A percentile compares a stretch with the other conserved stretches of the same genome.
These are phyloP conservation scores for Ilex paraguariensis DNA, from an alignment of 305 asterid species.

Conservation along the genomic window DNA sequence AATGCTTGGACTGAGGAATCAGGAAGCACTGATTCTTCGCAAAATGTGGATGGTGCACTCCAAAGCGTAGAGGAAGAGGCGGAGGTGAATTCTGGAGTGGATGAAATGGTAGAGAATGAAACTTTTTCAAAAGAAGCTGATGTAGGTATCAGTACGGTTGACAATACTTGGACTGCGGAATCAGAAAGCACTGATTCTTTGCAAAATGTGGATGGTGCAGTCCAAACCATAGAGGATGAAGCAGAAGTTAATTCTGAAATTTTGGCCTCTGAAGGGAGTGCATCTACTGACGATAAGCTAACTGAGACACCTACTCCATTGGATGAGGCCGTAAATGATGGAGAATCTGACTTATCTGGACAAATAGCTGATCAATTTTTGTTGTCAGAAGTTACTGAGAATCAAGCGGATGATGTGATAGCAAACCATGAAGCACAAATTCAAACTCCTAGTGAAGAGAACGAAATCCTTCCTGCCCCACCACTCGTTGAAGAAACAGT, in stretches of 20 bases:
- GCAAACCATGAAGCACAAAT: slow-evolving; percentile 26
- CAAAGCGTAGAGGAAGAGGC: slow-evolving; percentile 8
- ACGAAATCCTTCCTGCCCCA: slow-evolving; percentile 9
- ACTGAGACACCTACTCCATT: slow-evolving; percentile 18
- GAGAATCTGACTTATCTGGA: slow-evolving; percentile 25
- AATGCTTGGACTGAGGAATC: slow-evolving; percentile 18
- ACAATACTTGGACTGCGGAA: slow-evolving; percentile 17
- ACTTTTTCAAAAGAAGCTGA: slow-evolving; percentile 15
- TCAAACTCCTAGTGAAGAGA: slow-evolving; percentile 18
- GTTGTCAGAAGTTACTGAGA: slow-evolving; percentile 23
- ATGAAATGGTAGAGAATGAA: background rate
- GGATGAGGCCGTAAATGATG: slow-evolving; percentile 25
- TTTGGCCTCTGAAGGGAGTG: slow-evolving; percentile 16
- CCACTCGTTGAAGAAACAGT: slow-evolving; percentile 34
- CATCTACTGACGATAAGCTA: slow-evolving; percentile 9
- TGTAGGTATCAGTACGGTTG: slow-evolving; percentile 10
- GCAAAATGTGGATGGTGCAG: slow-evolving; percentile 9
- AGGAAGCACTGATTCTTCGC: slow-evolving; percentile 20
- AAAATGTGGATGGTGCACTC: slow-evolving; percentile 7
- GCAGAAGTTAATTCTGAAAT: slow-evolving; percentile 19
- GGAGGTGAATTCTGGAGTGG: slow-evolving; percentile 18
- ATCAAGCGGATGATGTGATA: slow-evolving; percentile 21
- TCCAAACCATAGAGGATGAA: slow-evolving; percentile 7
- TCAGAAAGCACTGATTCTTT: slow-evolving; percentile 21
- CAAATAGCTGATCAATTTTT: slow-evolving; percentile 27